These are phyloP conservation scores for Bigelowiella natans DNA, from an alignment of 78 protist genomes.

Conservation along the genomic window DNA sequence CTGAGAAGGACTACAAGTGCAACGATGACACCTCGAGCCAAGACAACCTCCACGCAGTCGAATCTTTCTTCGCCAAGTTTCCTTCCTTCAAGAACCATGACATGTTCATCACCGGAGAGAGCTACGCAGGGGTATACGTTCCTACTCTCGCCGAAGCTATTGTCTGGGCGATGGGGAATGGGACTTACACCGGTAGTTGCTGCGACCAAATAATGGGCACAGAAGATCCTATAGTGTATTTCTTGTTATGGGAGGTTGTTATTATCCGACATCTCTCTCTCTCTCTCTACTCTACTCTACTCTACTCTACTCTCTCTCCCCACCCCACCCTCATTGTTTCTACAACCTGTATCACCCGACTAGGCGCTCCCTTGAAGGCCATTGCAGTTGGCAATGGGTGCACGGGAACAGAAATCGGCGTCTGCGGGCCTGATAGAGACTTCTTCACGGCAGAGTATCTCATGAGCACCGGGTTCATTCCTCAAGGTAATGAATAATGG, in stretches of 20 bases:
- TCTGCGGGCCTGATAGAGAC: background rate
- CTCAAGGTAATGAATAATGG: too few species aligned
- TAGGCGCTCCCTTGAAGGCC: background rate
- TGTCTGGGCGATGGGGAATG: background rate
- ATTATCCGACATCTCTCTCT: too few species aligned
- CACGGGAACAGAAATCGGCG: constrained; percentile 3
- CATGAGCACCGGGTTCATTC: background rate
- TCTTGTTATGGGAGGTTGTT: too few species aligned
- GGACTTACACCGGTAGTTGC: background rate
- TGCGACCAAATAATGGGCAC: too few species aligned
- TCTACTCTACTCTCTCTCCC: too few species aligned
- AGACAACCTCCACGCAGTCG: constrained; percentile 26
- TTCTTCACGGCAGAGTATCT: background rate
- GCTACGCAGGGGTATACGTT: constrained; percentile 52
- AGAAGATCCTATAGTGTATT: too few species aligned
- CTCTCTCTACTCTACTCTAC: too few species aligned
- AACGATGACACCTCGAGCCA: constrained; percentile 26
- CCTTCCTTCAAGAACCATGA: constrained; percentile 10
- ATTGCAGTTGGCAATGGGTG: constrained; percentile 9
- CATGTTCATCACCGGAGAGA: constrained; percentile 53
- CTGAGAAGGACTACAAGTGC: too few species aligned
- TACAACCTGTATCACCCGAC: too few species aligned
- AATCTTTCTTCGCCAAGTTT: constrained; percentile 18
- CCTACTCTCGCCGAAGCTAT: constrained; percentile 13
- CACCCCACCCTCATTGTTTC: too few species aligned